Conservation (phyloP, 1,139 yeast species). For the Candida frijolesensis region DNA sequence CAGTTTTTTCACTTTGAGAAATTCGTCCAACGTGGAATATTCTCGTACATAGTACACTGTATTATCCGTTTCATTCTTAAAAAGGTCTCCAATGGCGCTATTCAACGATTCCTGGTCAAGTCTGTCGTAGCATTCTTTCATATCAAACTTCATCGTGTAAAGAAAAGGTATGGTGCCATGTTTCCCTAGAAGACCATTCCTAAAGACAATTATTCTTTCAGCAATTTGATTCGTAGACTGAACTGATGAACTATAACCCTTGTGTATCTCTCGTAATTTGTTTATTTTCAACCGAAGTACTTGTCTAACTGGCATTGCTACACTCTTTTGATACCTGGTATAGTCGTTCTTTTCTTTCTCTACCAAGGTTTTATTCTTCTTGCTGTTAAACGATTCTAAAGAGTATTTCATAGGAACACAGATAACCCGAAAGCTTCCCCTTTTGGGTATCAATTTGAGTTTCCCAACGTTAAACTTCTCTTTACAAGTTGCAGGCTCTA, state of each 20-base stretch:
- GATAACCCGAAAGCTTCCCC: conserved; percentile 57
- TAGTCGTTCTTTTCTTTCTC: conserved; percentile 20
- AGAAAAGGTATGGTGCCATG: conserved; percentile 36
- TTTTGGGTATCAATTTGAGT: conserved; percentile 57
- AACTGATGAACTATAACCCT: conserved; percentile 18
- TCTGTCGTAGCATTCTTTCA: conserved; percentile 77
- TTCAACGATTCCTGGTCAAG: conserved; percentile 56
- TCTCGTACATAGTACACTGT: conserved; percentile 17
- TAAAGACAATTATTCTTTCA: conserved; percentile 18
- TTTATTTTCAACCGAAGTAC: conserved; percentile 16
- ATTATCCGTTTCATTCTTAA: conserved; percentile 22
- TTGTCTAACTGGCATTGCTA: conserved; percentile 27
- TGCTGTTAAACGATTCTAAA: conserved; percentile 12
- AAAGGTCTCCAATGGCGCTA: conserved; percentile 28
- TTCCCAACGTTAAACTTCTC: conserved; percentile 33
- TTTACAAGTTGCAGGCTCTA: conserved; percentile 8
- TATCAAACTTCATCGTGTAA: conserved; percentile 72
- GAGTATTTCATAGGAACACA: conserved; percentile 51
- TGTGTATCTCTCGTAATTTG: conserved; percentile 18
- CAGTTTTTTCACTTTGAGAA: conserved; percentile 9
- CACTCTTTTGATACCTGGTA: conserved; percentile 19
- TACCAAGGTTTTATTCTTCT: conserved; percentile 5
- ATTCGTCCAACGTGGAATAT: conserved; percentile 12
- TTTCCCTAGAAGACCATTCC: conserved; percentile 18
- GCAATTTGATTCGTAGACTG: conserved; percentile 32